Percentiles rank a stretch among this genome's conserved stretches.
phyloP scores from a whole-genome alignment of 1,139 yeast species.

The Suhomyces coccinellae region DNA sequence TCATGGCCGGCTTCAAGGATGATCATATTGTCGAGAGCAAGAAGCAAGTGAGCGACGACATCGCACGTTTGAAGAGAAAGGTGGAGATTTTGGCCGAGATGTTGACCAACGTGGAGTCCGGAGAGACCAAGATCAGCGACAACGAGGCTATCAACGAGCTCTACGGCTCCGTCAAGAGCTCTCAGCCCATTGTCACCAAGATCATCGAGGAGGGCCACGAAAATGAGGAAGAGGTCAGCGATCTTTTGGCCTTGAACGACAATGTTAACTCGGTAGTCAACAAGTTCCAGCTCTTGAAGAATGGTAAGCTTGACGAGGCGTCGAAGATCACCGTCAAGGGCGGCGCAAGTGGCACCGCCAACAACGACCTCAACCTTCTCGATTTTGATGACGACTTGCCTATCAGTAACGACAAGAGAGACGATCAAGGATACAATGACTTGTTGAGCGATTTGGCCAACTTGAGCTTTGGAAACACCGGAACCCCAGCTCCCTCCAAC shows the following conservation, averaged over 20 bases:
- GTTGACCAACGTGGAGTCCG: conserved; percentile 59
- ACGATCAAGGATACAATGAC: conserved; percentile 59
- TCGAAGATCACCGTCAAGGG: conserved; percentile 47
- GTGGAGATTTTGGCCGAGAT: conserved; percentile 90
- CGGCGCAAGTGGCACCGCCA: conserved; percentile 32
- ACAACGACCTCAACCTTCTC: conserved; percentile 59
- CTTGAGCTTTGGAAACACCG: conserved; percentile 45
- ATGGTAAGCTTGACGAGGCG: conserved; percentile 66
- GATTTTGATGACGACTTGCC: conserved; percentile 65
- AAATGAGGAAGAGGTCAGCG: conserved; percentile 66
- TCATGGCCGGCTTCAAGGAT: conserved; percentile 96
- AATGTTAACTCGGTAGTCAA: conserved; percentile 67
- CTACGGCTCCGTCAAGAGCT: conserved; percentile 73
- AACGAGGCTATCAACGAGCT: conserved; percentile 79
- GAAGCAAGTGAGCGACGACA: conserved; percentile 79
- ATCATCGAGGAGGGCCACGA: conserved; percentile 74
- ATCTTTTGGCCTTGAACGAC: conserved; percentile 72
- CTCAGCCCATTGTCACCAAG: conserved; percentile 85
- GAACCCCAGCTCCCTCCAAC: conserved; percentile 16
- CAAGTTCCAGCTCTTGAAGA: conserved; percentile 65
- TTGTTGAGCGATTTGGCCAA: conserved; percentile 71
- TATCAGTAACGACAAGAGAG: conserved; percentile 39
- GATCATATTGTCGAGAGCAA: conserved; percentile 69
- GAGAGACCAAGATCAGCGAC: conserved; percentile 48
- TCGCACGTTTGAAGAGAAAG: conserved; percentile 81